Base-by-base conservation (phyloP, 1,139 yeast species). In the Lodderomyces metapsilosis region DNA sequence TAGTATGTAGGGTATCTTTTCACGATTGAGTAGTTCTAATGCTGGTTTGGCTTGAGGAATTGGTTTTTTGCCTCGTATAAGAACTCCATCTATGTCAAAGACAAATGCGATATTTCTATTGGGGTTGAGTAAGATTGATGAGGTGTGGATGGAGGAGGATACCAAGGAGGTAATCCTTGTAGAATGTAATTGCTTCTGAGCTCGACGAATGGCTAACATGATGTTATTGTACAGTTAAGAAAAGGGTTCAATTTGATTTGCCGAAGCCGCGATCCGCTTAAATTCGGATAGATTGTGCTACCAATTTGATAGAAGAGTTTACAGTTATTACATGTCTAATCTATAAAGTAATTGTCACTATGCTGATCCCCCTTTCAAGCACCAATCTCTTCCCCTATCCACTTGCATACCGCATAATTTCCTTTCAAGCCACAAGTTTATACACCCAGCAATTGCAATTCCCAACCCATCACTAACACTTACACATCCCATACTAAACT, bases 391-490 rank as follows among this genome's bases (percentile, higher is more conserved):
- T 0, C 86, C 88, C 43, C 75, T 66, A 2, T 56, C 55, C 3
- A 82, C 80, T 58, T 92, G 98, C 52, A 75, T 77, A 5, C 66
- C 57, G 56, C 97, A 91, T n/a, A 92, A 68, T 2, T 65, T 55
- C 6, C 84, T 80, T 52, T 92, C 98, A 8, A 91, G 62, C 75
- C 80, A 75, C 66, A 86, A 69, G 34, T 88, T 89, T 4, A 88
- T 59, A 11, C 81, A 56, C 0, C 96, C 97, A 1, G 97, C 95
- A 1, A 85, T 36, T 4, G 88, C 86, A 23, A 91, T 80, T 0
- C 98, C 98, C 17, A 86, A 80, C 11, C 95, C 84, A 58, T 92
- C 98, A 48, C 96, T 88, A 45, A 91, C 80, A 0, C 96, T 89
- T 0, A 89, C 96, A n/a, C 95, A 80, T 1, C 97, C 98, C 78